Evolutionary conservation across 257 asterid genomes (phyloP), one percentile per base, ranked within the genome.

Genomic region (Solanum acaule): DNA sequence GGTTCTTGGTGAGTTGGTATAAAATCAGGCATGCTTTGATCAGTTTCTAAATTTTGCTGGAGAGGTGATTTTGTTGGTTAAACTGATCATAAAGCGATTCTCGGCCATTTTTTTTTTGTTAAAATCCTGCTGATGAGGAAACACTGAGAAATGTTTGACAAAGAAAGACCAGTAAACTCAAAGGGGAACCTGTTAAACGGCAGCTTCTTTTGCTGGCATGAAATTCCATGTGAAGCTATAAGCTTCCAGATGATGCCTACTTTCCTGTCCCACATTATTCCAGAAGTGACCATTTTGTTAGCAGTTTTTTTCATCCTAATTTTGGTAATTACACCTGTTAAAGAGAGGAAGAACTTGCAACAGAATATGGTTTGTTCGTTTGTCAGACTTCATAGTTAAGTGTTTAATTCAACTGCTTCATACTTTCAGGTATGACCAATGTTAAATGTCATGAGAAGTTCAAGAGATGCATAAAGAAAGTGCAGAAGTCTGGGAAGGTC

Each of bases 381-480:
- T 31, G 35, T 23, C 46, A 22, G 42, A 34, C 40, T 85, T 85
- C 15, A 34, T 67, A 61, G 35, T 23, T 85, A 23, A 86, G 25
- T 86, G 56, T 70, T 29, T 70, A 14, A 86, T 42, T 27, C 79
- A 40, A 8, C 40, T 49, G 73, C 37, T 87, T 44, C 73, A 38
- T 65, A 78, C 68, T 86, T 87, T 77, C 94, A 95, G 98, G 99
- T 87, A 46, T 95, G 91, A 92, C 91, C 22, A 93, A 91, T 89
- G 91, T 96, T 14, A 94, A 93, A 86, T 96, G 99, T 91, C 99
- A 96, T 37, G 94, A 93, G 92, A 94, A 95, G 90, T 96, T 95
- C 94, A 96, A 94, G 93, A 91, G 88, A 88, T 96, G 99, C 92
- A 93, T 95, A 88, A 93, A 88, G 91, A 92, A 91, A 90, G 98